Base-by-base conservation (phyloP, 2,329 filamentous ascomycete genomes). In the Pseudodiploospora longispora region DNA sequence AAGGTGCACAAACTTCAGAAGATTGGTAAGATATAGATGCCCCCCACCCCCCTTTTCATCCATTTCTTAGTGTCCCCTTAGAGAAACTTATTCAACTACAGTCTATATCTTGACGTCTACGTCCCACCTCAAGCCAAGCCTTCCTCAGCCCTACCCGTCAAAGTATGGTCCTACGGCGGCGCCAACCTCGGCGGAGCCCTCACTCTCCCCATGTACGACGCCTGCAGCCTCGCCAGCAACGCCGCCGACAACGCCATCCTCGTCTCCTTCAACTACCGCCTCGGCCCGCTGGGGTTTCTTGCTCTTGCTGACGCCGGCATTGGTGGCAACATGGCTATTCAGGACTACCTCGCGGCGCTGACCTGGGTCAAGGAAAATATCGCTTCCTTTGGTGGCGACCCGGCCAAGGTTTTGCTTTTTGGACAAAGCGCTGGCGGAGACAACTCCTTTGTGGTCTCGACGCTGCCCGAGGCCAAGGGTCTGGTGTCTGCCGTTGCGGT, bases 321-420 rank as follows among this genome's bases (percentile, higher is more conserved):
- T 30, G 7, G 27, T 6, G 43, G 43, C 38, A 46, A 43, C 37
- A 48, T 43, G 46, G 48, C 42, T 29, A 44, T 47, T 29, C 43
- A 46, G 41, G 47, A 49, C 36, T 44, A 42, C 31, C 10, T 49
- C 3, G 54, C 67, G 6, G 72, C 72, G 0, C 57, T 75, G 10
- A 59, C 71, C 50, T 77, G 73, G 72, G 64, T 72, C 0, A 60
- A 69, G 33, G 53, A 64, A 6, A 65, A 75, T 48, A 70, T 75
- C 43, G 49, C 55, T 5, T 43, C 55, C 19, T 72, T 72, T 47
- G 64, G 64, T 6, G 72, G 71, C 10, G 64, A 74, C 49, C 34
- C 62, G 0, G 48, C 51, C 9, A 65, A 67, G 41, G 64, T 74
- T 28, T 68, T 67, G 12, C 47, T 53, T 3, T 55, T 50, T 29